Evolutionary conservation across 805 yeast genomes (phyloP), one percentile per base, ranked within the genome.

Genomic region (Yarrowia yakushimensis): DNA sequence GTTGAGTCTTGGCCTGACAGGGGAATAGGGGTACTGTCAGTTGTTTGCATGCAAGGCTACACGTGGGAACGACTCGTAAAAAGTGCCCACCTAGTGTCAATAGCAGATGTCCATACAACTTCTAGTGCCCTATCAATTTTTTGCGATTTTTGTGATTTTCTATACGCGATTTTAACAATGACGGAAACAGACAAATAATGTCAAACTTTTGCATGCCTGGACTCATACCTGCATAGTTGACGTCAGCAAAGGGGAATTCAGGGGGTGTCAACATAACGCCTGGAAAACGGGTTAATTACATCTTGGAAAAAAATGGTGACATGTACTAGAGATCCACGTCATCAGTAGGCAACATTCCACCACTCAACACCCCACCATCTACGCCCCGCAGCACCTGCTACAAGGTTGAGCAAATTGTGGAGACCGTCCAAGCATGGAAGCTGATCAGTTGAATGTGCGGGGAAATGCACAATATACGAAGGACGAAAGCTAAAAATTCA

Each of bases 361-460:
- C n/a, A 4, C 31, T 3, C 20, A 15, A 2, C 4, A 10, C 2
- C 22, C 31, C 22, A 9, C n/a, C 7, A n/a, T n/a, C n/a, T n/a
- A n/a, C 20, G 4, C 3, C 1, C 18, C 0, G 15, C 9, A 9
- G 1, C 7, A 13, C 28, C 30, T n/a, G 20, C n/a, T 15, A 12
- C 5, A 22, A 2, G 6, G 2, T 13, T 27, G 31, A 45, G 52
- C 52, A 45, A 45, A 18, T 28, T 45, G 25, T 18, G 28, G 52
- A 45, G 52, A 45, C 52, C 28, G 52, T 45, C 36, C 36, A 45
- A 36, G 52, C 52, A 45, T 45, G 52, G 52, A 45, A 45, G 52
- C 52, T 30, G 52, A 45, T 45, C 52, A 45, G 52, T 45, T 10
- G n/a, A 45, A 45, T 45, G 52, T 45, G 52, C 52, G 52, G 52